Base-by-base conservation (phyloP, 257 asterid genomes). In the Lycium ferocissimum region DNA sequence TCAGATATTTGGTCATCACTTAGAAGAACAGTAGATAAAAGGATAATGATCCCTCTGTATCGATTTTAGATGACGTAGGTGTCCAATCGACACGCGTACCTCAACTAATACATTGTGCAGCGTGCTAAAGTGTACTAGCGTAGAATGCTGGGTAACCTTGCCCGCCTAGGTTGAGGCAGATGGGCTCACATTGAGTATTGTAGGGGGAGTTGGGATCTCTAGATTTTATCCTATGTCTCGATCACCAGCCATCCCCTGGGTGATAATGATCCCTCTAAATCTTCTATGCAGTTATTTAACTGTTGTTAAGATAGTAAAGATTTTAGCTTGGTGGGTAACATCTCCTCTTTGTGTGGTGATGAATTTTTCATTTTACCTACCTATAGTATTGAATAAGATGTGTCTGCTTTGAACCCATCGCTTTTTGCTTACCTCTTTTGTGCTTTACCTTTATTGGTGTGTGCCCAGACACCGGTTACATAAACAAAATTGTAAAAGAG, bases 161-260 rank as follows among this genome's bases (percentile, higher is more conserved):
- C 40, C 35, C 0, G 2, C 56, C 12, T 12, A 47, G 35, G 43
- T 20, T 75, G 40, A 12, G 81, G 33, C 43, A 1, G 2, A 20
- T 49, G 58, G 15, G n/a, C 40, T 73, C n/a, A 11, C 40, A 11
- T 43, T 20, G 81, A 73, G 81, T 73, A 47, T 20, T 47, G n/a
- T n/a, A 47, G 80, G 10, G 57, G 38, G 10, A 38, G 56, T 45
- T 73, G 18, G 59, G 5, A 71, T 18, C 79, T 71, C 8, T 71
- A 71, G 18, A 47, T 45, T 47, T 73, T 35, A 45, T 73, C 38
- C 80, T 73, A 18, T 73, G 59, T 45, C 58, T 43, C 9, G 47
- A 73, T 45, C 58, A 45, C 80, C 20, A 43, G 59, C 35, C 17
- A 70, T 70, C 33, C 54, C n/a, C 15, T 70, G 40, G 79, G 79